phyloP scores from a whole-genome alignment of 73 alveolate genomes.

The Uronychia binucleata region DNA sequence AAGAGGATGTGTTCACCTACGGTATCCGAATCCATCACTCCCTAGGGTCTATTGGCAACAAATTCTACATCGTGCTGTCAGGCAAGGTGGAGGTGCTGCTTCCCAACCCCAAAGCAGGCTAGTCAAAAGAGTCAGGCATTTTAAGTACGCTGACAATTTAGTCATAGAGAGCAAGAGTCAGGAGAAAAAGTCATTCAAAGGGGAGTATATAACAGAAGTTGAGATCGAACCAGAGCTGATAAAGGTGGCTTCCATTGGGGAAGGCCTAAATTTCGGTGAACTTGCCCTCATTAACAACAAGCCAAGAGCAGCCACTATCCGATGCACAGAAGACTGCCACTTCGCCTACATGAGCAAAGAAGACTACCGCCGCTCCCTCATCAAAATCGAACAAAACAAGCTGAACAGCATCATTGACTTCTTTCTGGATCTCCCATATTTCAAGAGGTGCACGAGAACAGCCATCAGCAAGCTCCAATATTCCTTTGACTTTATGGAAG shows the following conservation, averaged over 20 bases:
- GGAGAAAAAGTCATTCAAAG: not conserved
- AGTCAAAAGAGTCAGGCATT: not conserved
- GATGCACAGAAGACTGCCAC: conserved; percentile 33
- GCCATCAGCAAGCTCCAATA: conserved; percentile 19
- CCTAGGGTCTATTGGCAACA: conserved; percentile 35
- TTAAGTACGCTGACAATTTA: not conserved
- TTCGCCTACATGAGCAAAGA: conserved; percentile 31
- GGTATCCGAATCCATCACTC: not conserved
- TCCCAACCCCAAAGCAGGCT: conserved; percentile 42
- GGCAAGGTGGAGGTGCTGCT: conserved; percentile 57
- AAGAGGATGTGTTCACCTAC: conserved; percentile 33
- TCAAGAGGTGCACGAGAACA: conserved; percentile 28
- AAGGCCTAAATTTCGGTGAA: conserved; percentile 21
- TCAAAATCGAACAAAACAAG: conserved; percentile 29
- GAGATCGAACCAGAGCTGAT: not conserved
- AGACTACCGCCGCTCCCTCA: conserved; percentile 27
- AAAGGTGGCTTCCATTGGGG: not conserved
- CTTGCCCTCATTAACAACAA: conserved; percentile 36
- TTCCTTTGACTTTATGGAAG: conserved; percentile 23
- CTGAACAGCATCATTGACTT: conserved; percentile 19
- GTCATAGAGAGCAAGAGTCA: not conserved
- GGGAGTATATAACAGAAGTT: not conserved
- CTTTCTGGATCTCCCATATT: conserved; percentile 31
- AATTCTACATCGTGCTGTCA: conserved; percentile 48
- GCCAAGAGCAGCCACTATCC: conserved; percentile 53